A percentile compares a stretch with the other conserved stretches of the same genome.
Conservation (phyloP, 148 eudicot genomes). For the Drosera capensis region DNA sequence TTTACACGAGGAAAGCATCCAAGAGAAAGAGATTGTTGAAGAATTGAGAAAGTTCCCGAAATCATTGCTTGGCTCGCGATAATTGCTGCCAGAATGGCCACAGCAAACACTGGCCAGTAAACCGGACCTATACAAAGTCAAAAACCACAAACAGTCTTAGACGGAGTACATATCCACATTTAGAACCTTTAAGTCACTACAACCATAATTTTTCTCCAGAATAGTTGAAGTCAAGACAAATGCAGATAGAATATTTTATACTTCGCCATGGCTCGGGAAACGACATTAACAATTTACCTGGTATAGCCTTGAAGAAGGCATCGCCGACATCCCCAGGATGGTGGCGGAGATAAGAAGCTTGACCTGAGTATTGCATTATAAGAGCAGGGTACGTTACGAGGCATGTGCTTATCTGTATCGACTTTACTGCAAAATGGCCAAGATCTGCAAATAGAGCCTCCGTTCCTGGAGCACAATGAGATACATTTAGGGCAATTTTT, state of each 20-base stretch:
- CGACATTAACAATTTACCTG: slow-evolving; percentile 10
- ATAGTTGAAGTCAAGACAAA: not conserved
- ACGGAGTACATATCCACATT: not conserved
- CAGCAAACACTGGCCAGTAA: slow-evolving; percentile 51
- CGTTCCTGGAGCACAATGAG: slow-evolving; percentile 11
- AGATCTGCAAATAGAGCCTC: slow-evolving; percentile 38
- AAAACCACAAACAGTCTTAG: not conserved
- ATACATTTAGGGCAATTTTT: not conserved
- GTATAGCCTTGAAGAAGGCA: slow-evolving; percentile 20
- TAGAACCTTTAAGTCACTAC: not conserved
- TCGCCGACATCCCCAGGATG: slow-evolving; percentile 15
- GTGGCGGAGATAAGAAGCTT: slow-evolving; percentile 23
- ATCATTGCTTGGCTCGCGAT: slow-evolving; percentile 53
- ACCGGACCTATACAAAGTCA: slow-evolving; percentile 13
- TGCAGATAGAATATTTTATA: not conserved
- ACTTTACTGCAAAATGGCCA: slow-evolving; percentile 29
- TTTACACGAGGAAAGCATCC: slow-evolving; percentile 46
- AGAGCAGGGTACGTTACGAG: slow-evolving; percentile 22
- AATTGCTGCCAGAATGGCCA: slow-evolving; percentile 41
- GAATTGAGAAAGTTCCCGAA: slow-evolving; percentile 38
- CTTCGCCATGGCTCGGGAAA: not conserved
- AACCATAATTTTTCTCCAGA: too few relatives aligned
- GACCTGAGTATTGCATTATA: slow-evolving; percentile 25
- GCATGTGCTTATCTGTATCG: slow-evolving; percentile 30
- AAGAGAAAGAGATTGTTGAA: slow-evolving; percentile 40